Conservation (phyloP, 225 moss, liverwort and hornwort genomes). For the Antitrichia curtipendula region DNA sequence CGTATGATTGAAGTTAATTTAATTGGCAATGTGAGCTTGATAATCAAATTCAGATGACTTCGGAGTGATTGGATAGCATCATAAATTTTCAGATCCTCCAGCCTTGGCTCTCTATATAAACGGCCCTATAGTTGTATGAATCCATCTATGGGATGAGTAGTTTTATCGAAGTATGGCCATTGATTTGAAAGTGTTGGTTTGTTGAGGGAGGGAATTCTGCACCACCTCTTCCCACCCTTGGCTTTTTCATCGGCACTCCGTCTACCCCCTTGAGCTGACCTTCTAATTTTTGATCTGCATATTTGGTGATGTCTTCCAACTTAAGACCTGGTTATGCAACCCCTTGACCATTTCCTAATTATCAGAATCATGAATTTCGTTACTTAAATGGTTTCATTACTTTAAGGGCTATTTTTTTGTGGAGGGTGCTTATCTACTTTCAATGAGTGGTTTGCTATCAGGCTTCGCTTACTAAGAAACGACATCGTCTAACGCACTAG, state of each 20-base stretch:
- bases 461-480: neutral
- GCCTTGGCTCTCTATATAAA: neutral
- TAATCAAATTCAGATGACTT: neutral
- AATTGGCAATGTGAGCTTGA: neutral
- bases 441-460: neutral
- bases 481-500: neutral
- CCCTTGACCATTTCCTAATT: conserved; percentile 2
- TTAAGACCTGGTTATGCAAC: conserved; percentile 16
- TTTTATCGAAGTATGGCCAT: conserved; percentile 1
- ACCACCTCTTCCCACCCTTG: conserved; percentile 32
- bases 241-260: conserved; percentile 27
- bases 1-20: neutral
- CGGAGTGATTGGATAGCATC: neutral
- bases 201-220: conserved; percentile 34
- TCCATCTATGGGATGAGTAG: neutral
- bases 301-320: conserved; percentile 33
- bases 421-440: neutral
- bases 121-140: neutral
- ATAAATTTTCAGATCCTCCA: neutral
- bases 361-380: neutral
- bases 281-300: conserved; percentile 31
- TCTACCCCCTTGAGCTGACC: conserved; percentile 38
- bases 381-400: neutral
- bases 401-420: neutral
- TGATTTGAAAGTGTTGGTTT: conserved; percentile 39